These are phyloP conservation scores for Podospora pseudoanserina DNA, from an alignment of 495 filamentous ascomycete genomes.

Conservation along the genomic window DNA sequence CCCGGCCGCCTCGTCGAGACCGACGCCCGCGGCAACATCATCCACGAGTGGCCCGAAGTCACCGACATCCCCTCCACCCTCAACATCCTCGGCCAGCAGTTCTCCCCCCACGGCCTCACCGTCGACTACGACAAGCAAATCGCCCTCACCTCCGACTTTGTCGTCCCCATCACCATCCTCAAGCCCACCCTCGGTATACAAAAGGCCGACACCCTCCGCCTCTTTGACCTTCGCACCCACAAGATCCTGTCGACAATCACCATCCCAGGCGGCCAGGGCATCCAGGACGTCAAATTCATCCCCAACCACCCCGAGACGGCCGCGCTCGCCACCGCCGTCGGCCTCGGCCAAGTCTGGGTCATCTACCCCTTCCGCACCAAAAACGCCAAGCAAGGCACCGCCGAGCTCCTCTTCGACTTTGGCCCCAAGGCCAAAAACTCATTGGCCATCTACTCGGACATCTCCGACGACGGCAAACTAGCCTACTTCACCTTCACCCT, in stretches of 20 bases:
- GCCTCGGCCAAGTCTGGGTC: slow-evolving; percentile 61
- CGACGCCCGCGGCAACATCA: slow-evolving; percentile 57
- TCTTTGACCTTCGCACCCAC: slow-evolving; percentile 52
- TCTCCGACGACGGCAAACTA: slow-evolving; percentile 56
- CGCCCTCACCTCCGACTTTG: slow-evolving; percentile 60
- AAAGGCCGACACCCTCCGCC: slow-evolving; percentile 53
- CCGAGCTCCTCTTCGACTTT: slow-evolving; percentile 57
- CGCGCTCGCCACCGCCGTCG: slow-evolving; percentile 59
- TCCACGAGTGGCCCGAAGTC: slow-evolving; percentile 55
- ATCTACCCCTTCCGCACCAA: slow-evolving; percentile 56
- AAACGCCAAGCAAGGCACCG: slow-evolving; percentile 53
- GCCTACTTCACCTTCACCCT: slow-evolving; percentile 60
- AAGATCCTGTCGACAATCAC: slow-evolving; percentile 59
- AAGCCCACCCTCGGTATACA: slow-evolving; percentile 55
- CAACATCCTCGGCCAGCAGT: slow-evolving; percentile 57
- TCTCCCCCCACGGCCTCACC: slow-evolving; percentile 57
- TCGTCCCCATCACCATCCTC: slow-evolving; percentile 56
- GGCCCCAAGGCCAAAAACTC: slow-evolving; percentile 54
- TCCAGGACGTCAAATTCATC: slow-evolving; percentile 66
- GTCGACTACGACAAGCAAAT: slow-evolving; percentile 56
- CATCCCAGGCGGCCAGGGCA: slow-evolving; percentile 57
- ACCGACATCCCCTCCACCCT: slow-evolving; percentile 44
- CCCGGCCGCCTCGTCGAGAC: slow-evolving; percentile 59
- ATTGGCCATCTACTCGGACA: slow-evolving; percentile 60
- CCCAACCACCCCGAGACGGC: slow-evolving; percentile 57